A percentile compares a stretch with the other conserved stretches of the same genome.
These are phyloP conservation scores for Xylaria sp. DNA, from an alignment of 2,329 filamentous ascomycete genomes.

Conservation along the genomic window DNA sequence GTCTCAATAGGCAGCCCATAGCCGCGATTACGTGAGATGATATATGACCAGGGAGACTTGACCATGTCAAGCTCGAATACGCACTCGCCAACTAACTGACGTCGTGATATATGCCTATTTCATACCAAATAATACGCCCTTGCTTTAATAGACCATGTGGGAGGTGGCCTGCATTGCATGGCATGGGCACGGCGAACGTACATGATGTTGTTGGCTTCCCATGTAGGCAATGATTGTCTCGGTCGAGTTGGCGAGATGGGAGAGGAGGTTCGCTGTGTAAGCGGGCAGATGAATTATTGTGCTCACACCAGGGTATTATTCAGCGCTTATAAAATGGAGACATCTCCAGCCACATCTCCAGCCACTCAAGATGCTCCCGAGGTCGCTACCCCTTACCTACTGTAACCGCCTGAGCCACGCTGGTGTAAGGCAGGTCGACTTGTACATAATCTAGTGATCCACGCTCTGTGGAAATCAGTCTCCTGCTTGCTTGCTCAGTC, in stretches of 20 bases:
- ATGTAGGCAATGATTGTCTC: slow-evolving; percentile 16
- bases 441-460: slow-evolving; percentile 25
- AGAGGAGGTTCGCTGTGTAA: slow-evolving; percentile 10
- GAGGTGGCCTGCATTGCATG: neutral
- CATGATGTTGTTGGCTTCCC: neutral
- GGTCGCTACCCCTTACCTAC: too few relatives aligned
- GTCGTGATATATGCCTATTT: neutral
- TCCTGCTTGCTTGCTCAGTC: slow-evolving; percentile 3
- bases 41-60: slow-evolving; percentile 1
- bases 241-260: slow-evolving; percentile 7
- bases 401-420: neutral
- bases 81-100: neutral
- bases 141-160: neutral
- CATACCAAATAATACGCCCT: neutral
- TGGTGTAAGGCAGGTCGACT: neutral
- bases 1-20: slow-evolving; percentile 1
- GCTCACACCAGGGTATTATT: slow-evolving; percentile 17
- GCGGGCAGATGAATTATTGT: neutral
- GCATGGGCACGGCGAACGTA: neutral
- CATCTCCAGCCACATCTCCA: slow-evolving; percentile 24
- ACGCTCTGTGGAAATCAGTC: slow-evolving; percentile 29
- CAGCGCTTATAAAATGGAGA: slow-evolving; percentile 32
- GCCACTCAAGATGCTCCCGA: slow-evolving; percentile 16
- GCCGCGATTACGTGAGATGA: slow-evolving; percentile 20
- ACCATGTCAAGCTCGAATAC: neutral